Conservation (phyloP, 2,329 filamentous ascomycete genomes). For the Arachnomyces sp. region DNA sequence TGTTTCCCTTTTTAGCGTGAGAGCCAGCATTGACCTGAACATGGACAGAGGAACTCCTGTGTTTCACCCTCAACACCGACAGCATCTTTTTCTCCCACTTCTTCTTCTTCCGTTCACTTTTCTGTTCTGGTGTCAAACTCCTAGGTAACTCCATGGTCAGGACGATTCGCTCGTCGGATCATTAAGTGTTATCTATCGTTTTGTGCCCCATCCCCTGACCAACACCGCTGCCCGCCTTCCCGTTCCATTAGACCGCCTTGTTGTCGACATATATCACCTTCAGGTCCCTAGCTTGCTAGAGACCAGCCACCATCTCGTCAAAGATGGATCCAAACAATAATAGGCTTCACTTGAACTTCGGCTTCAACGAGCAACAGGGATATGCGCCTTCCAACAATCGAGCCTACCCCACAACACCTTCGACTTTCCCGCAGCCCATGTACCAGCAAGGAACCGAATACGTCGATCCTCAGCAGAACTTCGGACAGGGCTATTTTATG, state of each 20-base stretch:
- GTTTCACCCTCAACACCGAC: slow-evolving; percentile 6
- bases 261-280: too few species aligned
- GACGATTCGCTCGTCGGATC: too few species aligned
- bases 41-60: too few species aligned
- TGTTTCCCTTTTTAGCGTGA: neutral
- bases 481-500: slow-evolving; percentile 51
- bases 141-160: neutral
- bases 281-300: too few species aligned
- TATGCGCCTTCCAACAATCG: slow-evolving; percentile 54
- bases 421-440: slow-evolving; percentile 91
- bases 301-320: slow-evolving; percentile 24
- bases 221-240: too few species aligned
- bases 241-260: too few species aligned
- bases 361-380: slow-evolving; percentile 56
- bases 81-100: slow-evolving; percentile 13
- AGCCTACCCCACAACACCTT: slow-evolving; percentile 79
- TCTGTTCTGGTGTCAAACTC: slow-evolving; percentile 7
- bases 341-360: slow-evolving; percentile 40
- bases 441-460: slow-evolving; percentile 57
- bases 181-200: too few species aligned
- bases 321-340: slow-evolving; percentile 53
- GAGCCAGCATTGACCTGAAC: too few species aligned
- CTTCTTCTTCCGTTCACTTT: slow-evolving; percentile 5
- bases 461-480: slow-evolving; percentile 41
- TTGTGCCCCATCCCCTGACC: too few species aligned